A percentile compares a stretch with the other conserved stretches of the same genome.
These are phyloP conservation scores for Calendula officinalis DNA, from an alignment of 129 eudicot genomes.

Conservation along the genomic window DNA sequence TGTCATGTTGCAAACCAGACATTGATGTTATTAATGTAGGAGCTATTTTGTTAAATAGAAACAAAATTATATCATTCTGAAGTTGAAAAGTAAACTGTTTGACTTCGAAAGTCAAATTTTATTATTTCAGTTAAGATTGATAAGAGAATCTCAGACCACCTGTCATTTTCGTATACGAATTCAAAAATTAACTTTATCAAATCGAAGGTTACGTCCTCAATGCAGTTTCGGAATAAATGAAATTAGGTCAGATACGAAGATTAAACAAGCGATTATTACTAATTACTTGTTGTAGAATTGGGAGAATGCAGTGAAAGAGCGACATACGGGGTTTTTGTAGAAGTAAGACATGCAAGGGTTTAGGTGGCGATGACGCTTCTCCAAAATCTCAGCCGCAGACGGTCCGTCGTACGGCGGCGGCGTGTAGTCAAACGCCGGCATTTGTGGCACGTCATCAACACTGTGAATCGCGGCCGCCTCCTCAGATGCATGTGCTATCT, in stretches of 20 bases:
- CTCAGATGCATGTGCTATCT: conserved; percentile 11
- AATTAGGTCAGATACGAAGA: no score
- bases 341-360: conserved; percentile 58
- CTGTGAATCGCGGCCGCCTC: no score
- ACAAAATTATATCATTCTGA: not conserved
- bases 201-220: not conserved
- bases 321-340: conserved; percentile 48
- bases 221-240: not conserved
- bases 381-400: conserved; percentile 50
- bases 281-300: not conserved
- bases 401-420: conserved; percentile 69
- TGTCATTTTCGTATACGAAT: not conserved
- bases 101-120: not conserved
- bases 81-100: not conserved
- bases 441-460: conserved; percentile 29
- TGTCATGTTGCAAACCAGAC: no score
- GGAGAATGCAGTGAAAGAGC: not conserved
- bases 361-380: conserved; percentile 49
- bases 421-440: conserved; percentile 67
- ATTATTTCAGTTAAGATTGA: not conserved
- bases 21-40: no score
- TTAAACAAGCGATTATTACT: no score
- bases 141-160: not conserved
- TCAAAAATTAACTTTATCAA: not conserved
- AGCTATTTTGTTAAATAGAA: not conserved